Evolutionary conservation across 768 basidiomycete species (phyloP).

Genomic region (Paxillus rubicundulus): DNA sequence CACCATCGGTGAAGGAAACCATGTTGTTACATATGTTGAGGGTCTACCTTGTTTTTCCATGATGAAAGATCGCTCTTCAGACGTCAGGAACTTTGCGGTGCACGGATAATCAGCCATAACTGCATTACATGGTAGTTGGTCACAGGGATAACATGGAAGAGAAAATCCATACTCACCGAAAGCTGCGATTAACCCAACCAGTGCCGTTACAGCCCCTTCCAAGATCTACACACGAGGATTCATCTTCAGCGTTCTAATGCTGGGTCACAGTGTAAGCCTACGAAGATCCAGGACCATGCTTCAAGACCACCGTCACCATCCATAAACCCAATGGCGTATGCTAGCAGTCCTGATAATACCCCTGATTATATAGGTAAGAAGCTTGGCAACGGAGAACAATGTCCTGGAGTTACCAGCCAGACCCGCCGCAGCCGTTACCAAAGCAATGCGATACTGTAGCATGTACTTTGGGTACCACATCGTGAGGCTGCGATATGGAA

Average conservation of each 20-base stretch:
- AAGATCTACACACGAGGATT: conserved; percentile 7
- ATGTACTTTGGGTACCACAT: conserved; percentile 68
- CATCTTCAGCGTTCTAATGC: not conserved
- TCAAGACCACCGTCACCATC: conserved; percentile 40
- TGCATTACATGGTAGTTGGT: conserved; percentile 14
- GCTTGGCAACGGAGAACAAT: not conserved
- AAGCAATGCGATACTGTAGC: conserved; percentile 56
- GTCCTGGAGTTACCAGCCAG: conserved; percentile 40
- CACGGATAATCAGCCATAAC: conserved; percentile 62
- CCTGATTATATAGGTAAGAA: conserved; percentile 16
- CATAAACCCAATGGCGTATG: conserved; percentile 56
- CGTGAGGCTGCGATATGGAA: conserved; percentile 42
- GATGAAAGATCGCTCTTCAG: conserved; percentile 57
- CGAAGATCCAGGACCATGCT: conserved; percentile 72
- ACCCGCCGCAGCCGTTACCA: conserved; percentile 67
- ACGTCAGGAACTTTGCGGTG: conserved; percentile 59
- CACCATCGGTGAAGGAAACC: not conserved
- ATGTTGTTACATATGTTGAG: not conserved
- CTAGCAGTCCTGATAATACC: conserved; percentile 59
- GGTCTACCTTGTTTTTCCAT: conserved; percentile 52
- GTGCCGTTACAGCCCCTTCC: conserved; percentile 54
- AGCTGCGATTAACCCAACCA: conserved; percentile 52
- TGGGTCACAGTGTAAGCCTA: conserved; percentile 24
- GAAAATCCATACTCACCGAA: conserved; percentile 36
- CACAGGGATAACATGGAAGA: not conserved